Conservation (phyloP, 345 rosid genomes). For the Hirschfeldia incana region DNA sequence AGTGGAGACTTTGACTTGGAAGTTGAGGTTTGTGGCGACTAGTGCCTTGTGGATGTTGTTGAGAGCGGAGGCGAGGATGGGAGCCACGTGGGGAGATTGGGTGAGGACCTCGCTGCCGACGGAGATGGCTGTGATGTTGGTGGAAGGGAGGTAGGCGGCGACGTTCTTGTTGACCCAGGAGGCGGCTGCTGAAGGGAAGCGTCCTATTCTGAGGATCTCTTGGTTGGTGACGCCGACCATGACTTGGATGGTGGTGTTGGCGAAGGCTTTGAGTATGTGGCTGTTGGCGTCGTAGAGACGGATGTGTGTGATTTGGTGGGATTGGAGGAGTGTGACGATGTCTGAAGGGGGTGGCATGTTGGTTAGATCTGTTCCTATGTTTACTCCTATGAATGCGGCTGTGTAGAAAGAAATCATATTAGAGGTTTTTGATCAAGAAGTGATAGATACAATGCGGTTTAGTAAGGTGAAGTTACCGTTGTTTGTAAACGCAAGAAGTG, state of each 20-base stretch:
- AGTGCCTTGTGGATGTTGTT: constrained; percentile 85
- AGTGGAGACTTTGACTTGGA: constrained; percentile 72
- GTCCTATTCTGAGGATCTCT: constrained; percentile 79
- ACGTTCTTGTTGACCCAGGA: constrained; percentile 85
- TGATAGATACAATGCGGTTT: neutral
- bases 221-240: constrained; percentile 78
- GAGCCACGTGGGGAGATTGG: constrained; percentile 67
- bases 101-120: constrained; percentile 96
- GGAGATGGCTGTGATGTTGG: constrained; percentile 89
- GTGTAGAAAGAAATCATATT: neutral
- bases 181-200: constrained; percentile 79
- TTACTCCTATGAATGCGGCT: constrained; percentile 87
- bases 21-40: constrained; percentile 82
- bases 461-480: constrained; percentile 48
- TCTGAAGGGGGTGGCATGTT: constrained; percentile 74
- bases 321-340: constrained; percentile 56
- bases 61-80: constrained; percentile 74
- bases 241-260: constrained; percentile 76
- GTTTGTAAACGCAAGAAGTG: constrained; percentile 42
- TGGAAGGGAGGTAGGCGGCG: constrained; percentile 73
- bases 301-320: constrained; percentile 68
- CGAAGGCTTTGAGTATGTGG: constrained; percentile 86
- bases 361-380: constrained; percentile 83
- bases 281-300: constrained; percentile 87
- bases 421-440: neutral